These are phyloP conservation scores for Lactarius psammicola DNA, from an alignment of 768 basidiomycete genomes.

Conservation along the genomic window DNA sequence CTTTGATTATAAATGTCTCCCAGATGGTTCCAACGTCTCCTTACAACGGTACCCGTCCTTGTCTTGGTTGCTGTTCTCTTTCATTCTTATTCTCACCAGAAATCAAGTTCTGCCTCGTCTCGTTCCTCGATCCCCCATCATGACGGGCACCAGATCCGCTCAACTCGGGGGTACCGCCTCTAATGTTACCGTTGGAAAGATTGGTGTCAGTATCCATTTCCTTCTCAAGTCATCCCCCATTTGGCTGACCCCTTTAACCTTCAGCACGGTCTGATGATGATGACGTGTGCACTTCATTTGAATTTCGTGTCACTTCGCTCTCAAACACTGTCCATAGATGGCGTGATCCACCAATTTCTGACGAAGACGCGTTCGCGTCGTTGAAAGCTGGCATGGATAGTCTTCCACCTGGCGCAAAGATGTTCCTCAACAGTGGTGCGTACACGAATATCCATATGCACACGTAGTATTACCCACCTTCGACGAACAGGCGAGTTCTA, in stretches of 20 bases:
- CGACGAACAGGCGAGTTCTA: constrained; percentile 55
- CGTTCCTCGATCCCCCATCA: background rate
- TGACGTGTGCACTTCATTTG: constrained; percentile 43
- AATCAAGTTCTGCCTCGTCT: background rate
- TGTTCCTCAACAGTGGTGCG: constrained; percentile 52
- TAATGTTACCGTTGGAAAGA: constrained; percentile 39
- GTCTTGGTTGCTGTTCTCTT: background rate
- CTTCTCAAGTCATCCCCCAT: background rate
- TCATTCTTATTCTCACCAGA: constrained; percentile 6
- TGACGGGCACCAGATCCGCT: constrained; percentile 30
- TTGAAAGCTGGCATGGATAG: constrained; percentile 53
- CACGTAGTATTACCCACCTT: background rate
- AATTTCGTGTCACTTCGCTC: background rate
- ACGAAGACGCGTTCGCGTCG: constrained; percentile 60
- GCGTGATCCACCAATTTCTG: constrained; percentile 40
- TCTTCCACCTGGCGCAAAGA: constrained; percentile 46
- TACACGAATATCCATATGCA: constrained; percentile 2
- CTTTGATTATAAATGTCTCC: constrained; percentile 7
- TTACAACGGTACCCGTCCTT: constrained; percentile 9
- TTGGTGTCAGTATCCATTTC: constrained; percentile 38
- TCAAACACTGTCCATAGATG: constrained; percentile 7
- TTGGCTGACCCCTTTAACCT: background rate
- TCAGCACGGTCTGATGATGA: constrained; percentile 51
- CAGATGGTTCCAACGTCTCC: background rate
- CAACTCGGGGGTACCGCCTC: constrained; percentile 44